Evolutionary conservation across 2,329 filamentous ascomycete species (phyloP), one percentile per base, ranked within the genome.

Genomic region (Aureobasidium vineae): DNA sequence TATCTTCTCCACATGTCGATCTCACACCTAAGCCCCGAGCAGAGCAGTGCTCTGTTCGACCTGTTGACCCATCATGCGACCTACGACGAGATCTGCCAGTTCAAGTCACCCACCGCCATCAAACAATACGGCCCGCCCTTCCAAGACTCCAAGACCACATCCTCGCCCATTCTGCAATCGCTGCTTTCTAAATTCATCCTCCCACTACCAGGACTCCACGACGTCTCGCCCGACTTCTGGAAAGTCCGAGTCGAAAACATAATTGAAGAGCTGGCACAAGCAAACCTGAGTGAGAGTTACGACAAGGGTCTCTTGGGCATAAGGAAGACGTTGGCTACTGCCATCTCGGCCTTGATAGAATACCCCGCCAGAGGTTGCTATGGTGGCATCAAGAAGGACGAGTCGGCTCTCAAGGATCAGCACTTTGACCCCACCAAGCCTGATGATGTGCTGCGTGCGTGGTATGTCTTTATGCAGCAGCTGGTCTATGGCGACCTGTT

Each of bases 231-330:
- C 1, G 84, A 85, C 3, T 91, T 90, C 75, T 92, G 88, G 88
- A 81, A 81, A 40, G 79, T 82, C n/a, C 82, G 85, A 52, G 79
- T 89, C 28, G 83, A 86, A 70, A 82, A 82, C 1, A 75, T 91
- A 19, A 79, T 91, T 71, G 78, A 80, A 71, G 82, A 86, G 71
- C 79, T 94, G 64, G 87, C 83, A 10, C 83, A 87, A 38, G 89
- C 86, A 1, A 86, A 91, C 60, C 79, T 94, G 38, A 92, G 89
- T 1, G 90, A 94, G 75, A 92, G 89, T 74, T 94, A 92, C 72
- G 90, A 94, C 75, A 92, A 92, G 76, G 90, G 89, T 16, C 82
- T 86, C 0, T 78, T 94, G 70, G 90, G 90, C 0, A 87, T 88
- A 67, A 82, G 90, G 61, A 92, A 92, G 78, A 90, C 88, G 23